Conservation (phyloP, 2,329 filamentous ascomycete genomes). For the Onygena corvina region DNA sequence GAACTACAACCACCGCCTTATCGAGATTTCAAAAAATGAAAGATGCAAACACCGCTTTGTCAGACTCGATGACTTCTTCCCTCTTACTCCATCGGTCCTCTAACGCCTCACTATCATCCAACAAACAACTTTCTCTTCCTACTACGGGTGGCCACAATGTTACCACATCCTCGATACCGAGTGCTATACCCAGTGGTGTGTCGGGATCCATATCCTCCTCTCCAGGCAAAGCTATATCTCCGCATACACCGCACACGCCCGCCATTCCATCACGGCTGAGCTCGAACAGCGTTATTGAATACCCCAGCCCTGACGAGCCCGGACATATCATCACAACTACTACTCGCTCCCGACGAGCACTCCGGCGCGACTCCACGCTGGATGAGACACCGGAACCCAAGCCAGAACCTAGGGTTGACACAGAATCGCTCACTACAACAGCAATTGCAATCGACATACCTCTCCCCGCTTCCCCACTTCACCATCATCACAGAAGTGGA, state of each 20-base stretch:
- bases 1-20: constrained; percentile 65
- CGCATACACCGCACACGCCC: constrained; percentile 82
- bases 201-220: constrained; percentile 66
- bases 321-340: constrained; percentile 16
- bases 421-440: constrained; percentile 24
- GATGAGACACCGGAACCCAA: constrained; percentile 27
- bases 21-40: constrained; percentile 79
- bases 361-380: constrained; percentile 22
- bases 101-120: constrained; percentile 52
- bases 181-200: not conserved
- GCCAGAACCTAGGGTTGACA: constrained; percentile 16
- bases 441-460: constrained; percentile 37
- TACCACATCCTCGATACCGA: not conserved
- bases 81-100: constrained; percentile 65
- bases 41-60: constrained; percentile 77
- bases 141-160: constrained; percentile 51
- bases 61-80: constrained; percentile 87
- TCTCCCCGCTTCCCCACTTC: constrained; percentile 34
- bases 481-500: not conserved
- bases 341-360: constrained; percentile 16
- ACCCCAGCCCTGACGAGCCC: constrained; percentile 35
- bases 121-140: constrained; percentile 58
- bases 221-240: constrained; percentile 78
- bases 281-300: constrained; percentile 73
- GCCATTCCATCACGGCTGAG: constrained; percentile 88